Base-by-base conservation (phyloP, 345 rosid species). In the Laguncularia racemosa region DNA sequence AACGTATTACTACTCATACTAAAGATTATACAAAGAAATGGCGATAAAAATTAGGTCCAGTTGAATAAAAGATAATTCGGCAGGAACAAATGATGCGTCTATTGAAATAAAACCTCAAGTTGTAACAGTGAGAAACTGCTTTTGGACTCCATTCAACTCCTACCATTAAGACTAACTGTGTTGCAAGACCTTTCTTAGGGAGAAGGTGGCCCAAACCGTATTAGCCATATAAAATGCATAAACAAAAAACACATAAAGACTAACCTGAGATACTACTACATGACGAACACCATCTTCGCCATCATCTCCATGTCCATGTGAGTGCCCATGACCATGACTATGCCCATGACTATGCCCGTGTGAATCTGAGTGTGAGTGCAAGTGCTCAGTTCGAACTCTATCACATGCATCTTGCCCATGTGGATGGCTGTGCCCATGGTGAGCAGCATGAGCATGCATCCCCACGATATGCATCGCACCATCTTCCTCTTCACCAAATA, bases 181-280 rank as follows among this genome's bases (percentile, higher is more conserved):
- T 23, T 23, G 28, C 28, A 23, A 23, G 28, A 23, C 28, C 28
- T 6, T 23, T 23, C 28, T 23, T 23, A 23, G 28, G 28, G 40
- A 4, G 10, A 6, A 33, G 10, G 7, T 33, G 40, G 40, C 40
- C 40, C 6, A 4, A 33, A 2, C 40, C 9, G 40, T 33, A 33
- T 33, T 33, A 33, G 40, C 6, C 40, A 33, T 4, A 33, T 33
- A 33, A 33, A 33, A 0, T 9, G 40, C 40, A 33, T 33, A 44
- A 16, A 17, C 16, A 4, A 28, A 44, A 20, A 33, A 7, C 40
- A 33, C 40, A 33, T 33, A 9, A n/a, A 20, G 20, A 15, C 54
- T 56, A 53, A 91, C 98, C 95, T 88, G 98, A 28, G 98, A 91
- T 65, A 91, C 96, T 44, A 88, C 96, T 38, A 88, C 92, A 73